These are phyloP conservation scores for Psilocybe cubensis DNA, from an alignment of 768 basidiomycete species.

Conservation along the genomic window DNA sequence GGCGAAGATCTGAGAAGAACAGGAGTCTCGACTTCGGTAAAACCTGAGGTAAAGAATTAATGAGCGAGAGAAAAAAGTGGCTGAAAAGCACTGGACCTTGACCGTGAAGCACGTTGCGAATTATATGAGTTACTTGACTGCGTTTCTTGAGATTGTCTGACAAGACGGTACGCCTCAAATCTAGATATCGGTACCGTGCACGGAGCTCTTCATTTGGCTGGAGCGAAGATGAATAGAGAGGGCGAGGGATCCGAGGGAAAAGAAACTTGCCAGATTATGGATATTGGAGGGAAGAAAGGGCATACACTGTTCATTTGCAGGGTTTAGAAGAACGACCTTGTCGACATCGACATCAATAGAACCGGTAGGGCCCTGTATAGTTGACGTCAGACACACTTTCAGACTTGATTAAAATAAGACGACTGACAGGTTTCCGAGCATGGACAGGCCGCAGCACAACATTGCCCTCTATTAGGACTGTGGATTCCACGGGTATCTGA, in stretches of 20 bases:
- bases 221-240: conserved; percentile 13
- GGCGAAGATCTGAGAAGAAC: conserved; percentile 89
- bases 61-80: not conserved
- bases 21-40: conserved; percentile 93
- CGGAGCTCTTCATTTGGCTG: conserved; percentile 89
- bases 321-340: conserved; percentile 75
- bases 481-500: conserved; percentile 74
- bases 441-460: conserved; percentile 66
- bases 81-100: conserved; percentile 56
- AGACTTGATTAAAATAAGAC: conserved; percentile 19
- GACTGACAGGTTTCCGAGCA: conserved; percentile 65
- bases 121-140: conserved; percentile 78
- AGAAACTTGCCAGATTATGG: conserved; percentile 67
- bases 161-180: conserved; percentile 77
- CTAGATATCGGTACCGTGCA: conserved; percentile 84
- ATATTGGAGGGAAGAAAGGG: conserved; percentile 88
- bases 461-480: conserved; percentile 73
- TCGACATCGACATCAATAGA: conserved; percentile 82
- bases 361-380: conserved; percentile 60
- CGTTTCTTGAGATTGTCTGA: conserved; percentile 82
- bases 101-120: conserved; percentile 73
- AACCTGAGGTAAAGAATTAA: conserved; percentile 52
- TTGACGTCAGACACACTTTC: conserved; percentile 21
- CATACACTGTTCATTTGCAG: conserved; percentile 59
- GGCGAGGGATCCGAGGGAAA: conserved; percentile 16